Evolutionary conservation across 768 basidiomycete species (phyloP).

Genomic region (Rhodotorula toruloides): DNA sequence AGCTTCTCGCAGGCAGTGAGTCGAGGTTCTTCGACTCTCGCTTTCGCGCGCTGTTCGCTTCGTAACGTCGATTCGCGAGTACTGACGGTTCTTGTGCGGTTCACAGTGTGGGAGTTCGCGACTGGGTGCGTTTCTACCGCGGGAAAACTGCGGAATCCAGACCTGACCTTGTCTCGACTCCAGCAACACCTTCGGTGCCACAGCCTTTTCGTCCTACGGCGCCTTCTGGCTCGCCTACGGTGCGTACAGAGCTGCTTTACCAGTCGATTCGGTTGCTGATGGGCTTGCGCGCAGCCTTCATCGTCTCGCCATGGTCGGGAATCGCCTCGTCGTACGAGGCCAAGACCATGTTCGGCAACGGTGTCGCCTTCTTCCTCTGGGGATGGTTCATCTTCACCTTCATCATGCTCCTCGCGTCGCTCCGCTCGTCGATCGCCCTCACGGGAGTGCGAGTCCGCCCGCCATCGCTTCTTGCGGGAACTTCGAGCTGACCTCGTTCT

Average conservation of each 20-base stretch:
- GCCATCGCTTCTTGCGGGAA: too few species aligned
- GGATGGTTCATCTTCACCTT: slow-evolving; percentile 33
- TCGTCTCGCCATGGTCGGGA: slow-evolving; percentile 66
- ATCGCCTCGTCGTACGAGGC: slow-evolving; percentile 55
- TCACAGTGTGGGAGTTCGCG: slow-evolving; percentile 46
- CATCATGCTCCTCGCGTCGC: slow-evolving; percentile 44
- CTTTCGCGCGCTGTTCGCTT: neutral
- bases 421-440: slow-evolving; percentile 48
- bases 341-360: slow-evolving; percentile 52
- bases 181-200: slow-evolving; percentile 48
- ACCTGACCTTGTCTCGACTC: neutral
- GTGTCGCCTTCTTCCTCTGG: slow-evolving; percentile 59
- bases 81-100: neutral
- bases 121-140: slow-evolving; percentile 11
- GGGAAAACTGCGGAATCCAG: too few species aligned
- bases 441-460: slow-evolving; percentile 25
- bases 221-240: slow-evolving; percentile 69
- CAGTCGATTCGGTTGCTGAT: neutral
- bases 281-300: slow-evolving; percentile 54
- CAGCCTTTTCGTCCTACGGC: slow-evolving; percentile 72
- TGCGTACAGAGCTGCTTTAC: neutral
- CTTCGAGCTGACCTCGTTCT: too few species aligned
- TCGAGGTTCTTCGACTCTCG: neutral
- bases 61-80: too few species aligned
- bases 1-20: slow-evolving; percentile 41